Evolutionary conservation across 2,329 filamentous ascomycete species (phyloP).

Genomic region (Pleochaeta shiraiana): DNA sequence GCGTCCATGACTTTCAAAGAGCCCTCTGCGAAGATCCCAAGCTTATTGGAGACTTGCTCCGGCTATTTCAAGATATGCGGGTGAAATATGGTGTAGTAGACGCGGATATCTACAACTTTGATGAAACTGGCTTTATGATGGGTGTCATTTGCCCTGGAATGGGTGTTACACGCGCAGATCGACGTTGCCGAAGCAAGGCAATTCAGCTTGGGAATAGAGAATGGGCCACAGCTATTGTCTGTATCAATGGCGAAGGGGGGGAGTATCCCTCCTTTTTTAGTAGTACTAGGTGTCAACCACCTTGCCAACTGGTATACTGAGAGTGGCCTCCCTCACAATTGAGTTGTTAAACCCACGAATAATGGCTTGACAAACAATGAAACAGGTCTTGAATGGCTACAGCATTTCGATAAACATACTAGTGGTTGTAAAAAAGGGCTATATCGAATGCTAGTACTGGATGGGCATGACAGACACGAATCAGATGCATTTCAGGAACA

Average conservation of each 20-base stretch:
- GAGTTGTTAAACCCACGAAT: slow-evolving; percentile 14
- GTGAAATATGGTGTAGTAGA: slow-evolving; percentile 9
- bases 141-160: slow-evolving; percentile 9
- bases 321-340: slow-evolving; percentile 13
- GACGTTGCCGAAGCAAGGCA: slow-evolving; percentile 8
- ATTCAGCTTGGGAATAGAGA: slow-evolving; percentile 11
- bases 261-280: slow-evolving; percentile 12
- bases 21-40: slow-evolving; percentile 10
- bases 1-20: slow-evolving; percentile 9
- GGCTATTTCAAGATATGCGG: slow-evolving; percentile 9
- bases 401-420: slow-evolving; percentile 20
- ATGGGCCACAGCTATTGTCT: slow-evolving; percentile 9
- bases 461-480: slow-evolving; percentile 17
- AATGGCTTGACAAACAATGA: slow-evolving; percentile 20
- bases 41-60: slow-evolving; percentile 9
- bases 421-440: slow-evolving; percentile 11
- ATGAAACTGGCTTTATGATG: slow-evolving; percentile 8
- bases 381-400: slow-evolving; percentile 18
- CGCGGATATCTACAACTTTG: slow-evolving; percentile 6
- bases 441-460: slow-evolving; percentile 20
- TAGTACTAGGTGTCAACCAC: slow-evolving; percentile 11
- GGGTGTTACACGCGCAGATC: slow-evolving; percentile 10
- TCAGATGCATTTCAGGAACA: slow-evolving; percentile 19
- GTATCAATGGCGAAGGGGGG: slow-evolving; percentile 11
- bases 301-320: slow-evolving; percentile 13